These are phyloP conservation scores for Eucalyptus lansdowneana DNA, from an alignment of 345 rosid species.

Conservation along the genomic window DNA sequence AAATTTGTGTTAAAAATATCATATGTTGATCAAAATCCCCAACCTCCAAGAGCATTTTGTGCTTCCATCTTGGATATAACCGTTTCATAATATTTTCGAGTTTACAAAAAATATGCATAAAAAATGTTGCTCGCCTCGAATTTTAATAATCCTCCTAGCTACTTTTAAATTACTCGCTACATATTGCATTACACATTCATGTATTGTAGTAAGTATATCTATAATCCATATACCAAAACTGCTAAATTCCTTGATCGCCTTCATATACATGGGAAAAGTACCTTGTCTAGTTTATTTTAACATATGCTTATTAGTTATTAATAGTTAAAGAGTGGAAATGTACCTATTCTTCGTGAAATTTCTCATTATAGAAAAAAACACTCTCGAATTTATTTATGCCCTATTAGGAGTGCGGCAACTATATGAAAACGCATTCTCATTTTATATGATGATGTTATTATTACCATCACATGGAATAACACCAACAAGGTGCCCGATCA, in stretches of 20 bases:
- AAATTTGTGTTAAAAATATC: too few relatives aligned
- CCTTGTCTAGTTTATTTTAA: neutral
- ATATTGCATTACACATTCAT: too few relatives aligned
- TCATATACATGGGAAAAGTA: neutral
- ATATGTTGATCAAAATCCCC: too few relatives aligned
- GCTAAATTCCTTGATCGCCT: neutral
- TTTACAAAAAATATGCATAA: neutral
- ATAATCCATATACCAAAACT: rapidly evolving
- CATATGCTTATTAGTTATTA: neutral
- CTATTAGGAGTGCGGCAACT: rapidly evolving
- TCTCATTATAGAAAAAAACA: neutral
- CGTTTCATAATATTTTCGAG: neutral
- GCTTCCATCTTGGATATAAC: neutral
- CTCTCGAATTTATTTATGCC: neutral
- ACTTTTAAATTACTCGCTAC: neutral
- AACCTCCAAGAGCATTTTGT: neutral
- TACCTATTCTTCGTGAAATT: neutral
- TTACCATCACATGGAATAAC: neutral
- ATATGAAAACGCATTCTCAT: rapidly evolving
- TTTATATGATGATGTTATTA: neutral
- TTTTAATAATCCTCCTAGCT: rapidly evolving
- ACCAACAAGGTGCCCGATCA: neutral
- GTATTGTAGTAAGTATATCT: rapidly evolving
- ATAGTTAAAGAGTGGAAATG: neutral
- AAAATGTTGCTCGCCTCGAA: neutral